Conservation (phyloP, 306 rosid species). For the Hippophae tibetana region DNA sequence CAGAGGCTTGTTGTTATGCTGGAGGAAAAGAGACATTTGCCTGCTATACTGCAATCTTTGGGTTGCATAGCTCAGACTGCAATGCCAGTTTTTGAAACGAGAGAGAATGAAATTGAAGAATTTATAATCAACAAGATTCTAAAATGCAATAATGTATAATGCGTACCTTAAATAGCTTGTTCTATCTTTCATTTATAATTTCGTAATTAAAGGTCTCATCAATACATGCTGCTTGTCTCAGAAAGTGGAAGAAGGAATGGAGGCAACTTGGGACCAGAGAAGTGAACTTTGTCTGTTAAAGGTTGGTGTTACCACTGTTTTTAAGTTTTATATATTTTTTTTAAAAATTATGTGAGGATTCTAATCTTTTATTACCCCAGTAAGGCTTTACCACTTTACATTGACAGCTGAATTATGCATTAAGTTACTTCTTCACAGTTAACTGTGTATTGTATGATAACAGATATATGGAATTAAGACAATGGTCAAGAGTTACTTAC, state of each 20-base stretch:
- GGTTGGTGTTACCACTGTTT: slow-evolving; percentile 33
- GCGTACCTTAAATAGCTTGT: slow-evolving; percentile 21
- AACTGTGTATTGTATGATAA: slow-evolving; percentile 7
- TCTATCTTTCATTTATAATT: slow-evolving; percentile 17
- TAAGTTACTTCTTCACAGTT: not conserved
- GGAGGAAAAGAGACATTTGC: slow-evolving; percentile 73
- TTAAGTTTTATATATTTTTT: too few relatives aligned
- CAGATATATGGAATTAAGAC: slow-evolving; percentile 89
- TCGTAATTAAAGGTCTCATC: slow-evolving; percentile 23
- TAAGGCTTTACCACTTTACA: not conserved
- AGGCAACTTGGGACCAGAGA: slow-evolving; percentile 64
- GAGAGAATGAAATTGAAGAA: slow-evolving; percentile 74
- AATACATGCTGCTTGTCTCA: slow-evolving; percentile 34
- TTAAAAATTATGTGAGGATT: too few relatives aligned
- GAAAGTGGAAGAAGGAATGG: slow-evolving; percentile 48
- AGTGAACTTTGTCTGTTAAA: slow-evolving; percentile 80
- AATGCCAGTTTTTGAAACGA: slow-evolving; percentile 93
- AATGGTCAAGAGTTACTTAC: slow-evolving; percentile 82
- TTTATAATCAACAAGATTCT: slow-evolving; percentile 65
- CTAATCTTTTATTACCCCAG: slow-evolving; percentile 1
- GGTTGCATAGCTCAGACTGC: slow-evolving; percentile 97
- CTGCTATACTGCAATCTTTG: slow-evolving; percentile 88
- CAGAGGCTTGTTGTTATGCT: slow-evolving; percentile 93
- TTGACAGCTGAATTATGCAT: not conserved
- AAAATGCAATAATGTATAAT: slow-evolving; percentile 44